A percentile compares a stretch with the other conserved stretches of the same genome.
Evolutionary conservation across 1,139 yeast genomes (phyloP).

Genomic region (Geotrichum siamense): DNA sequence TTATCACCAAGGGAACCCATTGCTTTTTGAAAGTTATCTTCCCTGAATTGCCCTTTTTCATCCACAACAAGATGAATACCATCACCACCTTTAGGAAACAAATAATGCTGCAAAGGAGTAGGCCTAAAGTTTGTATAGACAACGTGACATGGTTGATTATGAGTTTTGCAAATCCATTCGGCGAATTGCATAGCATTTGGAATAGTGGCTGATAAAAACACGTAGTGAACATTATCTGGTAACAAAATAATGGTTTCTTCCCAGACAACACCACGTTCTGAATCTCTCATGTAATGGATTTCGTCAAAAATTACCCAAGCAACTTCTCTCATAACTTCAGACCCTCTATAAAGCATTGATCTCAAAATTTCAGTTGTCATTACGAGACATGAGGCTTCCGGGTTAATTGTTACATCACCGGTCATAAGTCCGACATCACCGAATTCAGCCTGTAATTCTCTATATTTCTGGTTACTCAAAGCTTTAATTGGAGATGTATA

Average conservation of each 20-base stretch:
- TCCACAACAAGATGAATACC: slow-evolving; percentile 97
- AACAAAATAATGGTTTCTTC: slow-evolving; percentile 93
- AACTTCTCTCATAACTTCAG: slow-evolving; percentile 92
- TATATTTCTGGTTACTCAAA: slow-evolving; percentile 82
- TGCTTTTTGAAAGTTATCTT: slow-evolving; percentile 96
- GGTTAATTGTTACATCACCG: slow-evolving; percentile 96
- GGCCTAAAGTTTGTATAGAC: slow-evolving; percentile 99
- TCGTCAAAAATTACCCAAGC: slow-evolving; percentile 97
- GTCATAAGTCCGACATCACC: slow-evolving; percentile 93
- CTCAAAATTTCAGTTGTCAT: slow-evolving; percentile 97
- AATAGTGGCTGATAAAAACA: slow-evolving; percentile 87
- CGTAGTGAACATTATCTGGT: slow-evolving; percentile 54
- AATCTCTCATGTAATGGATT: slow-evolving; percentile 94
- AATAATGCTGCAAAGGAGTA: slow-evolving; percentile 93
- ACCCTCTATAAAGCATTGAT: slow-evolving; percentile 93
- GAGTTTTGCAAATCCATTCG: slow-evolving; percentile 95
- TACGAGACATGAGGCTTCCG: slow-evolving; percentile 91
- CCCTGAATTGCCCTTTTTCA: slow-evolving; percentile 92
- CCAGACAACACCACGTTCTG: slow-evolving; percentile 98
- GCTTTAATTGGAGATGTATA: slow-evolving; percentile 94
- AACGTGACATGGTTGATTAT: slow-evolving; percentile 94
- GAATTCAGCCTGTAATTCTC: slow-evolving; percentile 78
- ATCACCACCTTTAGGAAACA: slow-evolving; percentile 95
- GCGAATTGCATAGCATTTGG: slow-evolving; percentile 99
- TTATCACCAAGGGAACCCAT: slow-evolving; percentile 73